Conservation (phyloP, 176 grass and related monocot genomes). For the Raddia guianensis region DNA sequence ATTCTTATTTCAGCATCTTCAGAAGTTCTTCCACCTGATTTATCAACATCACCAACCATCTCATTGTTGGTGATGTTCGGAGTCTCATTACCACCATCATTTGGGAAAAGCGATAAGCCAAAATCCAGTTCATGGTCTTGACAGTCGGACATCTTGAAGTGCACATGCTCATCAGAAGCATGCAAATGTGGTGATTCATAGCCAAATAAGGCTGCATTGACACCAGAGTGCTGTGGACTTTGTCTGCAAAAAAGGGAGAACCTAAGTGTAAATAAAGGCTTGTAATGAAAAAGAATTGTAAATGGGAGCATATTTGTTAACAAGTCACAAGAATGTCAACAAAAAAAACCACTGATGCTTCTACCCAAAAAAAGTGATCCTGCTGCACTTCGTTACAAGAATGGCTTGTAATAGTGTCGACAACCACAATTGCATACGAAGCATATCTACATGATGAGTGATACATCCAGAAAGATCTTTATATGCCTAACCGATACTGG, state of each 20-base stretch:
- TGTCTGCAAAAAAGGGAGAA: constrained; percentile 43
- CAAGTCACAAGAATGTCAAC: constrained; percentile 1
- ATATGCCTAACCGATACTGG: background rate
- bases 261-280: background rate
- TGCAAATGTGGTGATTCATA: constrained; percentile 45
- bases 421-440: background rate
- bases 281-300: background rate
- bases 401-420: background rate
- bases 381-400: background rate
- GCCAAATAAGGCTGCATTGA: constrained; percentile 33
- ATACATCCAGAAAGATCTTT: background rate
- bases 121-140: constrained; percentile 57
- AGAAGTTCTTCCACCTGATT: constrained; percentile 44
- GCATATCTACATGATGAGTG: constrained; percentile 4
- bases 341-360: background rate
- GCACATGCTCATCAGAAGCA: constrained; percentile 24
- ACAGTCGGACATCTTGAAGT: constrained; percentile 33
- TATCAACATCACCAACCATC: constrained; percentile 39
- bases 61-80: constrained; percentile 25
- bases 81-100: constrained; percentile 47
- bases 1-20: constrained; percentile 78
- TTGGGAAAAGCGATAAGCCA: constrained; percentile 47
- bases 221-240: constrained; percentile 39
- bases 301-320: background rate
- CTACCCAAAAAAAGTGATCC: background rate